Conservation (phyloP, 139 green algal genomes). For the Closterium sp. region DNA sequence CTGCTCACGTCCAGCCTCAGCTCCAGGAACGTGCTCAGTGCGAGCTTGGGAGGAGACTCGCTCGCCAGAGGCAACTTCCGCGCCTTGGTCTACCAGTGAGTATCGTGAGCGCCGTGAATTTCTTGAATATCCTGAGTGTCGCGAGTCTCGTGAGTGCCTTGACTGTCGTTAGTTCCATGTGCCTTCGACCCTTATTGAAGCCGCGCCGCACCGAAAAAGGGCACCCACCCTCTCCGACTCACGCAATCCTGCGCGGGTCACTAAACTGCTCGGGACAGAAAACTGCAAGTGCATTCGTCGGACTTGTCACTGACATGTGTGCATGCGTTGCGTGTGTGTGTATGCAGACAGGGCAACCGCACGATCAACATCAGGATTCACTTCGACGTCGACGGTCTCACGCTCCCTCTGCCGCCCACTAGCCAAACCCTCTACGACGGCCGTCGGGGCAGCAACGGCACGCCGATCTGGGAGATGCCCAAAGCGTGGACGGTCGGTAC, state of each 20-base stretch:
- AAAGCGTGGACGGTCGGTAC: not conserved
- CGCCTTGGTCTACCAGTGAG: not conserved
- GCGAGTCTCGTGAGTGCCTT: no score
- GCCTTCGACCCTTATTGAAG: no score
- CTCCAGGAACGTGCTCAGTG: not conserved
- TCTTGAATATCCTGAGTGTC: no score
- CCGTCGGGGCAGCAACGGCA: not conserved
- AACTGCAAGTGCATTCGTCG: no score
- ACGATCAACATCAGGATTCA: not conserved
- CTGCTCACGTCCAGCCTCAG: not conserved
- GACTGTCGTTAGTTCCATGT: no score
- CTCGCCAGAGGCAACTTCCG: not conserved
- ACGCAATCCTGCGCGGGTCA: no score
- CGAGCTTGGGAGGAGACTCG: not conserved
- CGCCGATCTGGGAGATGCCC: not conserved
- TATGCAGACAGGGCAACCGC: not conserved
- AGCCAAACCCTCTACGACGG: not conserved
- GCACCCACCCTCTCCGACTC: no score
- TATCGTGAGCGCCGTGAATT: not conserved
- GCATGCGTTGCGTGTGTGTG: not conserved
- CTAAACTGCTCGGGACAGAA: no score
- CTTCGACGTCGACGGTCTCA: not conserved
- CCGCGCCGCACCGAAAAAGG: no score
- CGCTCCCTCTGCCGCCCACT: not conserved
- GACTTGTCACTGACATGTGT: not conserved